Conservation (phyloP, 345 rosid genomes). For the Bruguiera sexangula region DNA sequence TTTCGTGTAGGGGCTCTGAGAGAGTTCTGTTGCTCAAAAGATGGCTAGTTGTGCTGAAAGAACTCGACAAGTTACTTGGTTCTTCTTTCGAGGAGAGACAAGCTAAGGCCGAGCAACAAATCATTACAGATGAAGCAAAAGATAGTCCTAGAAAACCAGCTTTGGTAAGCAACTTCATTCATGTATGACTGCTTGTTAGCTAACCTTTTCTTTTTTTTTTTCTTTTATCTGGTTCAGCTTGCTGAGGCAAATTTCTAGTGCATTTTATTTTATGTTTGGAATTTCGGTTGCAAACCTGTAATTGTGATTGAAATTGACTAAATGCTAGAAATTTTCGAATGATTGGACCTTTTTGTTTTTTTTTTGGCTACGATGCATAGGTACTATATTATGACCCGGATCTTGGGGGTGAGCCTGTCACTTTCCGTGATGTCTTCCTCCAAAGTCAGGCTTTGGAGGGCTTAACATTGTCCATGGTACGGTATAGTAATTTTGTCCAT, state of each 20-base stretch:
- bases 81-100: constrained; percentile 42
- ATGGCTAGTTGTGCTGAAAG: constrained; percentile 79
- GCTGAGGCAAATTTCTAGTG: no score
- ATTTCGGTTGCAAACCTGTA: neutral
- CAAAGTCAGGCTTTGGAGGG: constrained; percentile 97
- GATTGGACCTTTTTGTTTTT: neutral
- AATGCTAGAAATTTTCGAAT: neutral
- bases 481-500: constrained; percentile 16
- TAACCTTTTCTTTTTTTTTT: neutral
- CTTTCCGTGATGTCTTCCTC: constrained; percentile 85
- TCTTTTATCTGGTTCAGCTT: neutral
- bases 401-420: constrained; percentile 75
- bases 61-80: constrained; percentile 45
- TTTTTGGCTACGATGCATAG: constrained; percentile 35
- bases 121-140: constrained; percentile 50
- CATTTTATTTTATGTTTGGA: neutral
- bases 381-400: constrained; percentile 82
- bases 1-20: constrained; percentile 70
- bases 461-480: constrained; percentile 78
- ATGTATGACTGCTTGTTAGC: no score
- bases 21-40: constrained; percentile 66
- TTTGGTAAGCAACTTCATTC: constrained; percentile 39
- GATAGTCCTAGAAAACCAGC: constrained; percentile 39
- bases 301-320: neutral
- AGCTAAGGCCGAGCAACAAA: constrained; percentile 37